Evolutionary conservation across 345 rosid genomes (phyloP), one percentile per base, ranked within the genome.

Genomic region (Gossypium herbaceum): DNA sequence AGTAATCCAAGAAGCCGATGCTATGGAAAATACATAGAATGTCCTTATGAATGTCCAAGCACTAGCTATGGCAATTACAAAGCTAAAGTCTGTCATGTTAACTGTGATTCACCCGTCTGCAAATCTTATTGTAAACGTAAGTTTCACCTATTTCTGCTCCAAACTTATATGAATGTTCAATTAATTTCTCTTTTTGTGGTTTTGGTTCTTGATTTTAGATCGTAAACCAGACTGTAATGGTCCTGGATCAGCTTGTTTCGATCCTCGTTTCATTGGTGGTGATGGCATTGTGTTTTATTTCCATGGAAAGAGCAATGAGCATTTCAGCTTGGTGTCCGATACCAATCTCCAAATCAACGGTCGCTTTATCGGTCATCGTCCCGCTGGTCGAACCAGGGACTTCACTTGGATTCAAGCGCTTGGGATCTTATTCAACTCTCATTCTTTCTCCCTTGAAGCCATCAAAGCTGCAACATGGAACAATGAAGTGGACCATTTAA

Each of bases 251-350:
- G 90, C 88, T 3, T 88, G 92, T 77, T 73, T 76, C 25, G 86
- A 86, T 52, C 88, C 90, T 2, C 81, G 90, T 47, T 88, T 88
- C 77, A 82, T 86, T 20, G 88, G 87, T 48, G 90, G 88, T 20
- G 88, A 88, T 39, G 86, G 88, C 43, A 73, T 83, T 19, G 84
- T 85, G 34, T 88, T 86, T 78, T 88, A 86, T 82, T 88, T 86
- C 82, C 88, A 85, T 64, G 88, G 88, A 58, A 85, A 82, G 86
- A 77, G 84, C 79, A 83, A 83, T 12, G 79, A 83, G 78, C 80
- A 79, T 9, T 88, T 88, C 72, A 80, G 81, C 75, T 77, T 88
- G 45, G 87, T 86, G 71, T 86, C 92, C 4, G 90, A 85, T 58
- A 27, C 73, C 62, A 80, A 73, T 80, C 81, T 86, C 73, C 88